Evolutionary conservation across 2,329 filamentous ascomycete genomes (phyloP), one percentile per base, ranked within the genome.

Genomic region (Stemphylium beticola): DNA sequence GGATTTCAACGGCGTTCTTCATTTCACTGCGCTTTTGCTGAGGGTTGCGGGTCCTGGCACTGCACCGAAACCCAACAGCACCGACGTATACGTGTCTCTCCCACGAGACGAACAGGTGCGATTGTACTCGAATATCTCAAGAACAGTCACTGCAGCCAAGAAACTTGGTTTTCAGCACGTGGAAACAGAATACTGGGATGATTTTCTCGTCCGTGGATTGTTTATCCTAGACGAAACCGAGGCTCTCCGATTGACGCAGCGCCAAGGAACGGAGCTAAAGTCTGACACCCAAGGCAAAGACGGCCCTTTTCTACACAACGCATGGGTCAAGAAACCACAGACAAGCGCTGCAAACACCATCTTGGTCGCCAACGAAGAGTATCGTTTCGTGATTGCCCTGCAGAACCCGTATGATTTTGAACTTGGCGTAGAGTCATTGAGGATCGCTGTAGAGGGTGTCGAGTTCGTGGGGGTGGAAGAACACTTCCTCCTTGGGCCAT

Each of bases 381-480:
- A 90, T 2, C 86, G 84, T 4, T 96, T 97, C 74, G 84, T 85
- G 63, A 83, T 98, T 26, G 92, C 90, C 1, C 79, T 99, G 15
- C 95, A 98, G 70, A 99, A 99, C 65, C 92, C 93, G 0, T 97
- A 92, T 65, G 93, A 98, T 56, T 89, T 98, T 61, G 92, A 97
- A 58, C 79, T 99, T 4, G 91, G 96, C 49, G 87, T 99, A 31
- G 92, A 98, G 71, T 88, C 86, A 48, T 83, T 99, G 39, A 83
- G 82, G 22, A 79, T 99, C 6, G 87, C 92, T 57, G 85, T 87
- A 9, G 86, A 90, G 55, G 92, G 91, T 0, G 83, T 87, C 20
- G 82, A 86, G 1, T 91, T 97, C 53, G 84, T 88, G 49, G 87
- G 89, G 0, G 77, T 83, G 6, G 78, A 83, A 12, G 85, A 89